Percentiles rank a stretch among this genome's conserved stretches.
These are phyloP conservation scores for Phylloporus scabripes DNA, from an alignment of 768 basidiomycete genomes.

Conservation along the genomic window DNA sequence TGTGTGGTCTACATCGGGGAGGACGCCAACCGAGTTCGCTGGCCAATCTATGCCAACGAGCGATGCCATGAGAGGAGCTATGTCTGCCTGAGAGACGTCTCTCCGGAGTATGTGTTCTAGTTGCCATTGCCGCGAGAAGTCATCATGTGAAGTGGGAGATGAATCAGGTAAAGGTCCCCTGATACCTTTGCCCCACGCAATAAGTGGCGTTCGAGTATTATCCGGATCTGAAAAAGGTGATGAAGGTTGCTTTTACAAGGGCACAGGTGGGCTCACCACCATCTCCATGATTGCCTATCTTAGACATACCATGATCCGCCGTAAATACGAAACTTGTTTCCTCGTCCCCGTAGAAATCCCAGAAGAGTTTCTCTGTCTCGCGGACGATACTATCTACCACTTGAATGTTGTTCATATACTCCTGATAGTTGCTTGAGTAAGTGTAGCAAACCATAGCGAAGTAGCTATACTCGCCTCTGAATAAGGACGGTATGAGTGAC, in stretches of 20 bases:
- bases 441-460: background rate
- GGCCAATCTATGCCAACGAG: slow-evolving; percentile 72
- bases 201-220: slow-evolving; percentile 78
- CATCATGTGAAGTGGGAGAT: slow-evolving; percentile 57
- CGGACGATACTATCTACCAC: slow-evolving; percentile 72
- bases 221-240: slow-evolving; percentile 61
- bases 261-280: slow-evolving; percentile 47
- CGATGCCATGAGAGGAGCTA: slow-evolving; percentile 72
- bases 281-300: slow-evolving; percentile 85
- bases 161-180: slow-evolving; percentile 60
- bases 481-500: slow-evolving; percentile 80
- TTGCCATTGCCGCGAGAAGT: slow-evolving; percentile 61
- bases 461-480: slow-evolving; percentile 49
- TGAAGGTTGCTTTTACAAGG: slow-evolving; percentile 4
- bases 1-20: slow-evolving; percentile 67
- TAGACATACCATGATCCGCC: slow-evolving; percentile 89
- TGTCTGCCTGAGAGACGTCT: slow-evolving; percentile 81
- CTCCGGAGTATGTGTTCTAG: slow-evolving; percentile 53
- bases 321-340: slow-evolving; percentile 77
- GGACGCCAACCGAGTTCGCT: slow-evolving; percentile 74
- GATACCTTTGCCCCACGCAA: slow-evolving; percentile 78
- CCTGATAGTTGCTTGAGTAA: slow-evolving; percentile 35
- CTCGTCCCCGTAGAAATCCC: slow-evolving; percentile 59
- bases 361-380: slow-evolving; percentile 56
- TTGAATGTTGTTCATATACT: slow-evolving; percentile 82